phyloP scores from a whole-genome alignment of 441 rosid genomes.

The Populus tomentosa region DNA sequence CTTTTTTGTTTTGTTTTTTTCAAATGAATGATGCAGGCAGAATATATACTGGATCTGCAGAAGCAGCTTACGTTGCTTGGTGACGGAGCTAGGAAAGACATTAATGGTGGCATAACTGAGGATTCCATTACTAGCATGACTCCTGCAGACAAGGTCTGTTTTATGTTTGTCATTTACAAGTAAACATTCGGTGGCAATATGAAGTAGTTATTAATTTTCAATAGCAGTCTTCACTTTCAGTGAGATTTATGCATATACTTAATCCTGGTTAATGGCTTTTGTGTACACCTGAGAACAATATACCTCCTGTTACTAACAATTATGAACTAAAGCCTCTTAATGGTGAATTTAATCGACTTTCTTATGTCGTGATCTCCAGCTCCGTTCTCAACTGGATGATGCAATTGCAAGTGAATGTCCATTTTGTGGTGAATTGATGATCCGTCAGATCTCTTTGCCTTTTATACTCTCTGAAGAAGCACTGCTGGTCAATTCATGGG shows the following conservation, averaged over 20 bases:
- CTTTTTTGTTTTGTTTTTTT: too few relatives aligned
- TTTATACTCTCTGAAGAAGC: conserved; percentile 76
- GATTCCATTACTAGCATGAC: conserved; percentile 61
- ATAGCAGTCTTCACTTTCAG: too few relatives aligned
- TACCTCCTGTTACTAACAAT: not conserved
- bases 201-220: too few relatives aligned
- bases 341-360: not conserved
- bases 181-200: not conserved
- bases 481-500: conserved; percentile 74
- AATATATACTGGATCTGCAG: conserved; percentile 76
- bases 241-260: too few relatives aligned
- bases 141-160: conserved; percentile 69
- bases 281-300: too few relatives aligned
- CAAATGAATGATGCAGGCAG: conserved; percentile 57
- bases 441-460: conserved; percentile 67
- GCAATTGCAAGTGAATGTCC: conserved; percentile 97
- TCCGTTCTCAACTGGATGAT: conserved; percentile 87
- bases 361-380: conserved; percentile 42
- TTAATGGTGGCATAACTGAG: conserved; percentile 50
- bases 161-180: not conserved
- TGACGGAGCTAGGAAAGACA: conserved; percentile 61
- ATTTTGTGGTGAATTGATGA: conserved; percentile 93
- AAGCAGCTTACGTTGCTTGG: conserved; percentile 85
- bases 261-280: too few relatives aligned
- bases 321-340: not conserved